phyloP scores from a whole-genome alignment of 768 basidiomycete species.

The Rhodotorula kratochvilovae region DNA sequence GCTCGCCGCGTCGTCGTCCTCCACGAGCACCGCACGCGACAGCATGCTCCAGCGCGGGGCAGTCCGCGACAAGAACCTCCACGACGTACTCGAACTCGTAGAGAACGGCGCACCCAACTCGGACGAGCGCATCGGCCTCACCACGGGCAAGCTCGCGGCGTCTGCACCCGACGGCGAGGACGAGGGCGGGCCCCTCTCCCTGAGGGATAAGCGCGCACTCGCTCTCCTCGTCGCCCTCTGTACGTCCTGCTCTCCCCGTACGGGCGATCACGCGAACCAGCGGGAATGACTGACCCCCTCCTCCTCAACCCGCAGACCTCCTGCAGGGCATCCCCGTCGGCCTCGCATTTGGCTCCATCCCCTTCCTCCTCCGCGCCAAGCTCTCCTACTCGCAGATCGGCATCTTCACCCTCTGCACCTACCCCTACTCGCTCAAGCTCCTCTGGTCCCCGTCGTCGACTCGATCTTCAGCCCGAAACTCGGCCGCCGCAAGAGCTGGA shows the following conservation, averaged over 20 bases:
- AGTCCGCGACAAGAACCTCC: slow-evolving; percentile 7
- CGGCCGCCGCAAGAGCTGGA: slow-evolving; percentile 98
- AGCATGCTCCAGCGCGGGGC: slow-evolving; percentile 15
- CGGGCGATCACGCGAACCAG: not conserved
- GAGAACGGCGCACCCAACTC: slow-evolving; percentile 14
- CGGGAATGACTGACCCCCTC: slow-evolving; percentile 20
- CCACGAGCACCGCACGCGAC: not conserved
- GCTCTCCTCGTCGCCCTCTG: slow-evolving; percentile 78
- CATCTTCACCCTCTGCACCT: slow-evolving; percentile 84
- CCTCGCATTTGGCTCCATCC: slow-evolving; percentile 89
- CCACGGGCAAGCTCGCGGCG: not conserved
- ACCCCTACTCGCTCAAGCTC: slow-evolving; percentile 93
- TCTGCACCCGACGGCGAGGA: not conserved
- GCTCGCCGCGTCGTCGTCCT: not conserved
- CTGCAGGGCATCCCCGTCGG: slow-evolving; percentile 89
- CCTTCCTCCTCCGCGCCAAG: slow-evolving; percentile 90
- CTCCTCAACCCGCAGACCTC: slow-evolving; percentile 46
- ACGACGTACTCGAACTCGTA: slow-evolving; percentile 25
- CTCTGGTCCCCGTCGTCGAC: slow-evolving; percentile 95
- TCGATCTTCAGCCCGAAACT: slow-evolving; percentile 72
- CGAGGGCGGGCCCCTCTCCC: slow-evolving; percentile 52
- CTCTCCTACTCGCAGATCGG: slow-evolving; percentile 95
- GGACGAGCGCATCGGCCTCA: not conserved
- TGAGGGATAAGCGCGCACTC: slow-evolving; percentile 79
- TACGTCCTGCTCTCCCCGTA: slow-evolving; percentile 51